Conservation (phyloP, 352 stramenopile genomes). For the Peronosclerospora sorghi region DNA sequence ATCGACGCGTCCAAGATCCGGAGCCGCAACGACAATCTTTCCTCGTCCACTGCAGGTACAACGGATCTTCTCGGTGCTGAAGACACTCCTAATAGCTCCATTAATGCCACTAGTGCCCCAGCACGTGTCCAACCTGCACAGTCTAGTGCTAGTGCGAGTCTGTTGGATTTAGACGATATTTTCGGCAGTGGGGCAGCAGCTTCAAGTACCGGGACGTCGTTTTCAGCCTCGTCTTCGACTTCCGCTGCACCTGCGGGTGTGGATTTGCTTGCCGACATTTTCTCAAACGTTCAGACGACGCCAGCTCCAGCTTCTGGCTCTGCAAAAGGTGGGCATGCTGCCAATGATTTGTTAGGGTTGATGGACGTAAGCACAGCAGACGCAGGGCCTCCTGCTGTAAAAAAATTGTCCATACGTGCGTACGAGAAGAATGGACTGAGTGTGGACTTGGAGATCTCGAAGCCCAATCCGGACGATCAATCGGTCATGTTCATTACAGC, state of each 20-base stretch:
- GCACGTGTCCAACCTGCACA: conserved; percentile 15
- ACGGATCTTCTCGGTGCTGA: conserved; percentile 83
- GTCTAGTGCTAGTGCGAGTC: conserved; percentile 35
- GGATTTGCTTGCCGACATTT: conserved; percentile 94
- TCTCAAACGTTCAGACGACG: conserved; percentile 43
- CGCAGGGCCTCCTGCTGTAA: conserved; percentile 19
- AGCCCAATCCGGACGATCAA: conserved; percentile 88
- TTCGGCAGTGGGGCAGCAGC: conserved; percentile 70
- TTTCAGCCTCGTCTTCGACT: conserved; percentile 16
- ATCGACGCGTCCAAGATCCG: conserved; percentile 85
- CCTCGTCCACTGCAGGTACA: conserved; percentile 19
- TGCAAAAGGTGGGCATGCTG: conserved; percentile 10
- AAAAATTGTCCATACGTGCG: conserved; percentile 68
- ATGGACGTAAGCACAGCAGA: conserved; percentile 59
- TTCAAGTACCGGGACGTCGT: conserved; percentile 8
- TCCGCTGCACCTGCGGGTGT: conserved; percentile 30
- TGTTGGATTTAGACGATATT: conserved; percentile 94
- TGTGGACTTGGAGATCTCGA: conserved; percentile 86
- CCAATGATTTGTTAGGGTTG: conserved; percentile 50
- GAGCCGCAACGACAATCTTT: conserved; percentile 43
- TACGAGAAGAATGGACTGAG: conserved; percentile 95
- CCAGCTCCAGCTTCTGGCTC: conserved; percentile 16
- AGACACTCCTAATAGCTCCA: conserved; percentile 4
- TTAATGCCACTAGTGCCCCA: conserved; percentile 5
- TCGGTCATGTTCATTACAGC: conserved; percentile 88